Evolutionary conservation across 1,139 yeast genomes (phyloP), one percentile per base, ranked within the genome.

Genomic region (Meyerozyma smithsonii): DNA sequence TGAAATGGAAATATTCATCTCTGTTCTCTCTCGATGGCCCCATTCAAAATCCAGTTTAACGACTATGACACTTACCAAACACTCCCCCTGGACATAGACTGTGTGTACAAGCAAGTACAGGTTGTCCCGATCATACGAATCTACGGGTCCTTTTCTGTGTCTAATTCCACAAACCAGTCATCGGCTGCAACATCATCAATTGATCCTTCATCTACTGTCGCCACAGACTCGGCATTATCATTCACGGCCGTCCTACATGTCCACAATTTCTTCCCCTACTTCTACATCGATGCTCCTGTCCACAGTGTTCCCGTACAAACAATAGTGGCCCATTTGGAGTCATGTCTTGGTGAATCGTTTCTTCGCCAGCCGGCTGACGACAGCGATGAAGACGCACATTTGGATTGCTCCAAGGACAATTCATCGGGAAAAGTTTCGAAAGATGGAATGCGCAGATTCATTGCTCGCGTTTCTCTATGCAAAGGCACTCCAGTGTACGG

Each of bases 401-500:
- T 14, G 35, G 37, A 36, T 35, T 30, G 32, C 49, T 50, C 40
- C 52, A 51, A 20, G 8, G 14, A 6, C 30, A 8, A 26, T 8
- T 26, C 15, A 12, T 5, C 12, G n/a, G 25, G 2, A 12, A 3
- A n/a, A 8, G 17, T 4, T 14, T 7, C 6, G 11, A 15, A 15
- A 12, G 16, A 26, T 3, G 12, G 12, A 26, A 26, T n/a, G n/a
- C n/a, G 30, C 4, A 12, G 30, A 5, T 26, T 72, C 55, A 72
- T 92, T 33, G 87, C 95, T 0, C 72, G 76, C 38, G 75, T 89
- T 0, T 67, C 81, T 0, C 58, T 87, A 0, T 84, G 95, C 41
- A 81, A 81, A 48, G 97, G 84, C 0, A 69, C 78, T 0, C 92
- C 95, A 0, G 82, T 89, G 39, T 92, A 92, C 56, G 97, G 97